Percentiles rank a stretch among this genome's conserved stretches.
Evolutionary conservation across 192 early-diverging fungal genomes (phyloP).

Genomic region (Entomortierella lignicola): DNA sequence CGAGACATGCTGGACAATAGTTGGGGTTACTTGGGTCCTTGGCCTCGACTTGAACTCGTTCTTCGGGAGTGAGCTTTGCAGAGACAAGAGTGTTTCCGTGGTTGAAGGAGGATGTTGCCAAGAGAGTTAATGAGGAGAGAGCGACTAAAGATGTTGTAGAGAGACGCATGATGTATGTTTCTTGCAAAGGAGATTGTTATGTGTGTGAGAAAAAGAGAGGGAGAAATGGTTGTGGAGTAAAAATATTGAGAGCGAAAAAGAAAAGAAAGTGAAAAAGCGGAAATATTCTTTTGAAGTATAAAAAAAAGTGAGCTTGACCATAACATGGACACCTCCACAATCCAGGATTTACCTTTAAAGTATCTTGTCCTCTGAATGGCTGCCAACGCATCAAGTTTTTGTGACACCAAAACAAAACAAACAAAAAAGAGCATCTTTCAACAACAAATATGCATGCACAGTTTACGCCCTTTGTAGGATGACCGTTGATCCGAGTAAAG

Average conservation of each 20-base stretch:
- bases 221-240: neutral
- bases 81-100: neutral
- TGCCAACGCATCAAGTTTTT: slow-evolving; percentile 33
- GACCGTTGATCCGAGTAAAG: too few species aligned
- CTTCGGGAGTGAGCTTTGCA: slow-evolving; percentile 31
- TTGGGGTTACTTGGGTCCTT: slow-evolving; percentile 34
- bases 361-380: slow-evolving; percentile 15
- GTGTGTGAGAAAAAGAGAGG: neutral
- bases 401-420: neutral
- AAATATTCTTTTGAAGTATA: neutral
- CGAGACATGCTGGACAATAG: slow-evolving; percentile 43
- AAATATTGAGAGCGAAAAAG: slow-evolving; percentile 1
- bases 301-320: neutral
- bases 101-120: slow-evolving; percentile 8
- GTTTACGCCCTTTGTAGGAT: too few species aligned
- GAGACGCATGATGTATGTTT: slow-evolving; percentile 27
- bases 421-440: too few species aligned
- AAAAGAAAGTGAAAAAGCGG: slow-evolving; percentile 8
- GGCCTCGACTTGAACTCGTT: slow-evolving; percentile 23
- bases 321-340: too few species aligned
- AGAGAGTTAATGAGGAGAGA: slow-evolving; percentile 22
- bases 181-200: too few species aligned
- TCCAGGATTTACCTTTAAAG: too few species aligned
- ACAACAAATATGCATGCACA: too few species aligned
- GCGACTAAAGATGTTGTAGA: slow-evolving; percentile 13